A percentile compares a stretch with the other conserved stretches of the same genome.
Conservation (phyloP, 768 basidiomycete species). For the Boletus vermiculosoides region DNA sequence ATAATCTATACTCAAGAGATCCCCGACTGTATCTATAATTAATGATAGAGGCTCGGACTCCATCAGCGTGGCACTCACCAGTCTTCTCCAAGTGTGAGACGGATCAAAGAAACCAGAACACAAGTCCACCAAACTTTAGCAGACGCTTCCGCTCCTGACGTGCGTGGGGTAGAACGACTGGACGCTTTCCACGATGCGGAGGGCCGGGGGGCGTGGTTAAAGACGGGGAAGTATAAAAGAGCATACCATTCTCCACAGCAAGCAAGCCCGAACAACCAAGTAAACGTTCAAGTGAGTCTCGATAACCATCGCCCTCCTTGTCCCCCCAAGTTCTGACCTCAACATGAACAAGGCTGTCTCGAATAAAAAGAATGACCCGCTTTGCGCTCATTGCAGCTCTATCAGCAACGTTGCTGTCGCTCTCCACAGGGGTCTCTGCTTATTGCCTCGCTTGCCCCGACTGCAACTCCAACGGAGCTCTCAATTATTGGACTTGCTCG, state of each 20-base stretch:
- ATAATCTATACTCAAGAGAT: background rate
- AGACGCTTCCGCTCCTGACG: background rate
- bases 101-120: background rate
- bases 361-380: background rate
- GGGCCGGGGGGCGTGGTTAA: background rate
- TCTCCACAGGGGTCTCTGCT: background rate
- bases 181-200: background rate
- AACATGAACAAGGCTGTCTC: background rate
- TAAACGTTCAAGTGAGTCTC: background rate
- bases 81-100: background rate
- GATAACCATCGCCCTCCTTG: background rate
- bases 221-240: background rate
- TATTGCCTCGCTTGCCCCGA: conserved; percentile 1
- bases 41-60: background rate
- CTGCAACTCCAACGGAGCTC: conserved; percentile 1
- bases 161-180: background rate
- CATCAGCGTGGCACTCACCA: background rate
- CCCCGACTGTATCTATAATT: no score
- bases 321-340: background rate
- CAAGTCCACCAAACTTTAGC: background rate
- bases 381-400: background rate
- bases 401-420: background rate
- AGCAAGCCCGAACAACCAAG: background rate
- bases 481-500: conserved; percentile 9
- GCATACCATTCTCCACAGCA: background rate